Evolutionary conservation across 441 rosid species (phyloP).

Genomic region (Arabidopsis lyrata): DNA sequence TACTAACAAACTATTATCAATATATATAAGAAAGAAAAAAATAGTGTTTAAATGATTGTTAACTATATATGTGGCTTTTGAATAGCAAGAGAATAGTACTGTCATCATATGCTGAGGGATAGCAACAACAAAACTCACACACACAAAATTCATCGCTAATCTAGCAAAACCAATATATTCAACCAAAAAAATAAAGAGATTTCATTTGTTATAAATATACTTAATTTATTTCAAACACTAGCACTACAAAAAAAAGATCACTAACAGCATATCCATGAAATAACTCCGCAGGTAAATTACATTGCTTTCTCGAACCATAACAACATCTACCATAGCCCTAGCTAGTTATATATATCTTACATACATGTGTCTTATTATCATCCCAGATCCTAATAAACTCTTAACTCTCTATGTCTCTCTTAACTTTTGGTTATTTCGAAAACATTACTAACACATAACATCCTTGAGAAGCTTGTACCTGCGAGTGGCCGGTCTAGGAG

Average conservation of each 20-base stretch:
- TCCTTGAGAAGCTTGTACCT: constrained; percentile 99
- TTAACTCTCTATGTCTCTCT: constrained; percentile 6
- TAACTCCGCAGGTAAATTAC: constrained; percentile 34
- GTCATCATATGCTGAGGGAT: constrained; percentile 20
- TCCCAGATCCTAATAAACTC: constrained; percentile 23
- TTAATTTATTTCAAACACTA: constrained; percentile 24
- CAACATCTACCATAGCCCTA: constrained; percentile 35
- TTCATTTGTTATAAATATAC: neutral
- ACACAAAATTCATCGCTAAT: constrained; percentile 12
- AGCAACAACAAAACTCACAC: neutral
- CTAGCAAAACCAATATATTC: constrained; percentile 12
- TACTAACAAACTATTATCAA: neutral
- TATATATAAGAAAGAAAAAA: neutral
- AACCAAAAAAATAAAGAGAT: neutral
- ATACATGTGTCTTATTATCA: constrained; percentile 36
- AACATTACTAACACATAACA: constrained; percentile 70
- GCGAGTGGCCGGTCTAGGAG: constrained; percentile 80
- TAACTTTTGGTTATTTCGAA: neutral
- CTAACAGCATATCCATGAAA: constrained; percentile 33
- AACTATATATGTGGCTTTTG: neutral
- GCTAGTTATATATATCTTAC: constrained; percentile 33
- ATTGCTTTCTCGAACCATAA: constrained; percentile 39
- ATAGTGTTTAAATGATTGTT: neutral
- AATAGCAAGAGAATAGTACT: neutral
- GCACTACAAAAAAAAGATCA: neutral